These are phyloP conservation scores for Cotoneaster glaucophyllus DNA, from an alignment of 306 rosid genomes.

Conservation along the genomic window DNA sequence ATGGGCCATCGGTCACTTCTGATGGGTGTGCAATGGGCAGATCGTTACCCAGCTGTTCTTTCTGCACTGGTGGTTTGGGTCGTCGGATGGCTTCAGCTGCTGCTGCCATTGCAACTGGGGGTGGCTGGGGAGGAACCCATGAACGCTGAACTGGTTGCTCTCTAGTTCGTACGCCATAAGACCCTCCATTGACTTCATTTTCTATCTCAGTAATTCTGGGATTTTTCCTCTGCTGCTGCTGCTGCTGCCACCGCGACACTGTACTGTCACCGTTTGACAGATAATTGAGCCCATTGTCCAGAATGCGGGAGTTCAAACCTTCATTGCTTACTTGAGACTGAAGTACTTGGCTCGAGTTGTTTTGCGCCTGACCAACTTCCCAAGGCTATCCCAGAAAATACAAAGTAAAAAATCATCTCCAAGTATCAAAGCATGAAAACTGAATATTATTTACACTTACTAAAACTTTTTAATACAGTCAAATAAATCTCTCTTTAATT, in stretches of 20 bases:
- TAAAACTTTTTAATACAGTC: neutral
- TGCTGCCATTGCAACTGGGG: constrained; percentile 70
- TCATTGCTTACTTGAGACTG: constrained; percentile 45
- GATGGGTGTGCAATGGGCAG: constrained; percentile 35
- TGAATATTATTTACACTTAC: neutral
- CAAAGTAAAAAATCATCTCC: constrained; percentile 23
- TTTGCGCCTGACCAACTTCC: constrained; percentile 63
- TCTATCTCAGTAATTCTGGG: constrained; percentile 60
- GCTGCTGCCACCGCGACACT: constrained; percentile 66
- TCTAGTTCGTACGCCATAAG: constrained; percentile 32
- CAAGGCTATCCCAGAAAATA: constrained; percentile 65
- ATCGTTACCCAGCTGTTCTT: constrained; percentile 44
- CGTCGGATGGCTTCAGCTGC: constrained; percentile 95
- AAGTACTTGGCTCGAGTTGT: constrained; percentile 36
- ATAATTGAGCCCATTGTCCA: constrained; percentile 29
- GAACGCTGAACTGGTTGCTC: constrained; percentile 42
- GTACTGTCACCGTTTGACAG: constrained; percentile 45
- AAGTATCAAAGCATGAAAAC: constrained; percentile 13
- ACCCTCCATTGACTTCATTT: constrained; percentile 37
- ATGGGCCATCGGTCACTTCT: constrained; percentile 46
- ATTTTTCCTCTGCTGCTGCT: constrained; percentile 66
- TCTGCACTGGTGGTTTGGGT: constrained; percentile 55
- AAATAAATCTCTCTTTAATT: neutral
- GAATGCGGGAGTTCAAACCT: constrained; percentile 31
- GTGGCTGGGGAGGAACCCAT: constrained; percentile 99